phyloP scores from a whole-genome alignment of 129 eudicot genomes.

The Helichrysum umbraculigerum region DNA sequence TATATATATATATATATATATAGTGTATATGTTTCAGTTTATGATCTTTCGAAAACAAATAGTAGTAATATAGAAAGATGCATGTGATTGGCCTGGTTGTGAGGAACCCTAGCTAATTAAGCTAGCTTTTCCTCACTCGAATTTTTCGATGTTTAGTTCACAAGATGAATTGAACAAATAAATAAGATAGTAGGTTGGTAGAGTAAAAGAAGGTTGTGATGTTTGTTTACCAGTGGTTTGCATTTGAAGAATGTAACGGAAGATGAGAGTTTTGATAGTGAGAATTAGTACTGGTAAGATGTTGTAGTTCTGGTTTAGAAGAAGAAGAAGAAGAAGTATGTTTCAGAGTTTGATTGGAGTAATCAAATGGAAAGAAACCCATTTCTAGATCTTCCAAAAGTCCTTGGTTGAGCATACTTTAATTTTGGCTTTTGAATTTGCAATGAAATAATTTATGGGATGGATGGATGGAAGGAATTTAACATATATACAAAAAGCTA shows the following conservation, averaged over 20 bases:
- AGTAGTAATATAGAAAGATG: neutral
- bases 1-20: too few species aligned
- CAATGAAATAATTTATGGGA: neutral
- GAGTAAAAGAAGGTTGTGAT: neutral
- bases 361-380: slow-evolving; percentile 42
- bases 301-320: slow-evolving; percentile 35
- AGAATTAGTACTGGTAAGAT: slow-evolving; percentile 15
- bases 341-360: slow-evolving; percentile 45
- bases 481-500: neutral
- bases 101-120: neutral
- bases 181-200: neutral
- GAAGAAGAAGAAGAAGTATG: slow-evolving; percentile 12
- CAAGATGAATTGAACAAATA: neutral
- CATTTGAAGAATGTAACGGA: slow-evolving; percentile 50
- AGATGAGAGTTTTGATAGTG: slow-evolving; percentile 40
- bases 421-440: neutral
- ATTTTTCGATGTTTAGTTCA: neutral
- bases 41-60: neutral
- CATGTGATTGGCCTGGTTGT: neutral
- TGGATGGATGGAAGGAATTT: neutral
- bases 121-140: too few species aligned
- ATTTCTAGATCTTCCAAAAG: slow-evolving; percentile 56
- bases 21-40: too few species aligned
- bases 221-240: slow-evolving; percentile 52
- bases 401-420: slow-evolving; percentile 56